phyloP scores from a whole-genome alignment of 1,284 basidiomycete genomes.

The Chiua sp. region DNA sequence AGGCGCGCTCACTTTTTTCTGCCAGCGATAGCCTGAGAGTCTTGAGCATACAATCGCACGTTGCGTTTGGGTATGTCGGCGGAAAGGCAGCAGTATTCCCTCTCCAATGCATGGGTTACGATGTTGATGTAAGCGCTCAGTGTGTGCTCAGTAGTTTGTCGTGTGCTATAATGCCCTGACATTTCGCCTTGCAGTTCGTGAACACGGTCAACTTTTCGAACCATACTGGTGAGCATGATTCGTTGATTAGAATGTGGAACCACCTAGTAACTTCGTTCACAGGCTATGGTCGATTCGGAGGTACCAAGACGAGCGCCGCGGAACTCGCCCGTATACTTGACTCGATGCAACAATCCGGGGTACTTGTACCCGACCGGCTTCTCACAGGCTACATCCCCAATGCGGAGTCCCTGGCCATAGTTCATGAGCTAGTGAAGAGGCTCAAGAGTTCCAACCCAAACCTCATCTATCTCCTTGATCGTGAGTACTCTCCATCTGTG shows the following conservation, averaged over 20 bases:
- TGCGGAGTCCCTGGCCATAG: constrained; percentile 76
- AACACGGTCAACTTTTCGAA: constrained; percentile 98
- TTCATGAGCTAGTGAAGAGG: constrained; percentile 67
- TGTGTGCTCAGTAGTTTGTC: constrained; percentile 21
- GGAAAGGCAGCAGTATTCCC: constrained; percentile 96
- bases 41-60: constrained; percentile 93
- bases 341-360: constrained; percentile 68
- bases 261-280: constrained; percentile 1
- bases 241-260: neutral
- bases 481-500: constrained; percentile 54
- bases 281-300: constrained; percentile 83
- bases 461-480: constrained; percentile 89
- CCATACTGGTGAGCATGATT: constrained; percentile 75
- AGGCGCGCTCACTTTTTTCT: constrained; percentile 16
- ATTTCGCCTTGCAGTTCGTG: constrained; percentile 69
- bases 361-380: constrained; percentile 67
- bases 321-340: constrained; percentile 75
- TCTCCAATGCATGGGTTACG: constrained; percentile 93
- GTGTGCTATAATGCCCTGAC: constrained; percentile 1
- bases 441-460: constrained; percentile 61
- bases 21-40: constrained; percentile 50
- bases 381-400: constrained; percentile 92
- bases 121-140: constrained; percentile 86
- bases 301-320: constrained; percentile 71
- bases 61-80: constrained; percentile 96